Evolutionary conservation across 2,329 filamentous ascomycete genomes (phyloP).

Genomic region (Claviceps fusiformis): DNA sequence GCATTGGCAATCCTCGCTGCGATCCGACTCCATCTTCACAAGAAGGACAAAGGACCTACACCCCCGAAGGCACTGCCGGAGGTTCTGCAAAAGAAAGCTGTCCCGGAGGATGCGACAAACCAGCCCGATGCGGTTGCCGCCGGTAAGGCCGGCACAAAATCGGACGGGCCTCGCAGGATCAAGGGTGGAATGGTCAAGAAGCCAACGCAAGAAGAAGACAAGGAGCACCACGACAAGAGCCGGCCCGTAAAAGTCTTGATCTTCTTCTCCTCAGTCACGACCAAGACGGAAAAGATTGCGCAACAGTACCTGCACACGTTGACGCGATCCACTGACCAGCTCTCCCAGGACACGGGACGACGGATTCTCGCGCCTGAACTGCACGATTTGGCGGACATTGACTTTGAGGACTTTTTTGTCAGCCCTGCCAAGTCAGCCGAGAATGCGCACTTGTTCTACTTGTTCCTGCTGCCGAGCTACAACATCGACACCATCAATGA

Average conservation of each 20-base stretch:
- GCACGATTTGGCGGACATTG: slow-evolving; percentile 70
- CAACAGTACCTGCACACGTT: slow-evolving; percentile 47
- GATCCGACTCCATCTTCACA: slow-evolving; percentile 29
- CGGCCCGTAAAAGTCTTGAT: slow-evolving; percentile 56
- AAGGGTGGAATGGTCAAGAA: slow-evolving; percentile 28
- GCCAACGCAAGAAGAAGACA: slow-evolving; percentile 12
- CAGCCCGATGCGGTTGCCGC: background rate
- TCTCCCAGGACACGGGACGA: slow-evolving; percentile 25
- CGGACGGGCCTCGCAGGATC: slow-evolving; percentile 34
- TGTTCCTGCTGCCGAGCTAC: slow-evolving; percentile 78
- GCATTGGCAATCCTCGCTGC: slow-evolving; percentile 24
- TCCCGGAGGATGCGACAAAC: background rate
- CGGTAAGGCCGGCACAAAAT: slow-evolving; percentile 17
- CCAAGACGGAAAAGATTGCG: slow-evolving; percentile 64
- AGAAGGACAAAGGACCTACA: slow-evolving; percentile 19
- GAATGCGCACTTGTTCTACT: slow-evolving; percentile 59
- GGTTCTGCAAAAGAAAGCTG: slow-evolving; percentile 15
- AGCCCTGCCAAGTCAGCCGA: slow-evolving; percentile 49
- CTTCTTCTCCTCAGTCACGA: slow-evolving; percentile 84
- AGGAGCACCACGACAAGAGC: slow-evolving; percentile 16
- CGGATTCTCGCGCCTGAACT: slow-evolving; percentile 46
- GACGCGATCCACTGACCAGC: slow-evolving; percentile 34
- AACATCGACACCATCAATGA: slow-evolving; percentile 90
- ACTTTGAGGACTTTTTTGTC: slow-evolving; percentile 89
- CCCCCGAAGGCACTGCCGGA: slow-evolving; percentile 25